phyloP scores from a whole-genome alignment of 441 rosid genomes.

The Codiaeum variegatum region DNA sequence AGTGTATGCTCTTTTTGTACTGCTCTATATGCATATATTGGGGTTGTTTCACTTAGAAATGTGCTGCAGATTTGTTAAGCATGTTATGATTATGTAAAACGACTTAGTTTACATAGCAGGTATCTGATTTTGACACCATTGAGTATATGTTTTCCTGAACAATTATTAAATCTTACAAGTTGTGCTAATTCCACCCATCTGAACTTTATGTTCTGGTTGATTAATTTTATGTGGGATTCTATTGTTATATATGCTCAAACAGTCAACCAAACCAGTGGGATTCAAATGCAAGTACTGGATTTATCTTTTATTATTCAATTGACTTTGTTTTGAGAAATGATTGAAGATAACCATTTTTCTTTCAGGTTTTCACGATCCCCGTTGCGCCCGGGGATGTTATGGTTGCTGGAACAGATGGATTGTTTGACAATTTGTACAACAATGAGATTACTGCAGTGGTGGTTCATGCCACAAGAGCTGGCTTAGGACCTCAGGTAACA shows the following conservation, averaged over 20 bases:
- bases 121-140: not conserved
- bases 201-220: not conserved
- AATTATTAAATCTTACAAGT: not conserved
- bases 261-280: not conserved
- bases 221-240: not conserved
- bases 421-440: conserved; percentile 84
- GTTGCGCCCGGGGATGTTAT: conserved; percentile 80
- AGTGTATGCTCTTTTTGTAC: not conserved
- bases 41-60: not conserved
- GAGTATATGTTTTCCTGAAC: not conserved
- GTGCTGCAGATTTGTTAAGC: not conserved
- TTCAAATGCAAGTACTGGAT: not conserved
- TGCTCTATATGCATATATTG: not conserved
- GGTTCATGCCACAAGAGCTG: conserved; percentile 69
- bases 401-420: conserved; percentile 89
- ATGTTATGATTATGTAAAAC: not conserved
- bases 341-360: not conserved
- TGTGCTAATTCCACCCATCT: not conserved
- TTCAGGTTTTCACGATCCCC: conserved; percentile 72
- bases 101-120: not conserved
- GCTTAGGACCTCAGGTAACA: conserved; percentile 60
- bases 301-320: not conserved
- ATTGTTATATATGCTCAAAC: not conserved
- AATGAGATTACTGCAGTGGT: conserved; percentile 74
- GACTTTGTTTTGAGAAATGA: not conserved